Percentiles rank a stretch among this genome's conserved stretches.
Evolutionary conservation across 2,329 filamentous ascomycete genomes (phyloP).

Genomic region (Daldinia sp.): DNA sequence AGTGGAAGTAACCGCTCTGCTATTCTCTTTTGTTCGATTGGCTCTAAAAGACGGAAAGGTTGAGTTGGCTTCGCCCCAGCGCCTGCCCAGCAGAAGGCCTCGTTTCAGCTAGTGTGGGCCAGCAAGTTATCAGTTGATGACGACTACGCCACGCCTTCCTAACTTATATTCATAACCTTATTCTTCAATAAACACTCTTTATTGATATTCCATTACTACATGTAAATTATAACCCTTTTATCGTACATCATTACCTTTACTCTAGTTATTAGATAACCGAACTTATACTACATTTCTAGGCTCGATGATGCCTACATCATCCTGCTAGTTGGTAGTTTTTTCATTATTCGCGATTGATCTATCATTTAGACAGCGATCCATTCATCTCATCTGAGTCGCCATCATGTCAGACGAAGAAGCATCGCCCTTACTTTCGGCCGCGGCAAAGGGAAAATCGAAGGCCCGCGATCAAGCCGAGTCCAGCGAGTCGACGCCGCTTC

Average conservation of each 20-base stretch:
- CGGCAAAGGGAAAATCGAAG: constrained; percentile 46
- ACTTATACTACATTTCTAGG: constrained; percentile 2
- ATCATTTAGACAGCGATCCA: constrained; percentile 14
- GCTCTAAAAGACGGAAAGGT: constrained; percentile 6
- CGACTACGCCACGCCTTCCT: constrained; percentile 17
- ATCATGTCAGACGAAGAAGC: constrained; percentile 61
- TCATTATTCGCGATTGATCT: constrained; percentile 20
- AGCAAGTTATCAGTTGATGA: constrained; percentile 37
- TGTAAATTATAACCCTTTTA: neutral
- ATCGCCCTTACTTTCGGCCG: constrained; percentile 59
- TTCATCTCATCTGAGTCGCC: constrained; percentile 7
- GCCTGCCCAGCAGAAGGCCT: constrained; percentile 19
- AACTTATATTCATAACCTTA: constrained; percentile 17
- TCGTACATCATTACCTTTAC: constrained; percentile 1
- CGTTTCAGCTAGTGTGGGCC: constrained; percentile 34
- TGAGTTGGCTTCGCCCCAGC: constrained; percentile 32
- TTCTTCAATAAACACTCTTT: constrained; percentile 6
- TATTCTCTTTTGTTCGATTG: constrained; percentile 19
- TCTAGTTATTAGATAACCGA: neutral
- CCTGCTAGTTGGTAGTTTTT: constrained; percentile 13
- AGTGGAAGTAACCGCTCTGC: constrained; percentile 22
- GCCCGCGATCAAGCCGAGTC: constrained; percentile 45
- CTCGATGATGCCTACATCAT: constrained; percentile 26
- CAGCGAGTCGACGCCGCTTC: constrained; percentile 65
- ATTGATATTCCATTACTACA: constrained; percentile 6